Base-by-base conservation (phyloP, 768 basidiomycete species). In the Cantharellus cinnabarinus region DNA sequence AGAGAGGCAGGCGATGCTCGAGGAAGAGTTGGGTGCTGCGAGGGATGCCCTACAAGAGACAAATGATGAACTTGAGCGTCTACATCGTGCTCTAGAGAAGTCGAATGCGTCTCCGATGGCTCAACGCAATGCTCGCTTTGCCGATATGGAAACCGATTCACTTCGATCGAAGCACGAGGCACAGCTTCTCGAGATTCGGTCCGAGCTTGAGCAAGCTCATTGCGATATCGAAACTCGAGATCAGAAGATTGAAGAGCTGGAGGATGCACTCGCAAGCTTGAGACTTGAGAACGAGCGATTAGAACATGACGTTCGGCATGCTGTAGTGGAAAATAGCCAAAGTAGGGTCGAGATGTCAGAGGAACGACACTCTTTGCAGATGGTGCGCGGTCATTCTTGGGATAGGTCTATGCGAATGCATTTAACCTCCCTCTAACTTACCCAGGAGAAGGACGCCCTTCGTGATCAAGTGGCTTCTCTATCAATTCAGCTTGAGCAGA, bases 391-490 rank as follows among this genome's bases (percentile, higher is more conserved):
- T 48, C 44, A 10, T 10, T 7, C 7, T 37, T 37, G 7, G 14
- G 52, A 37, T 10, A 10, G 35, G 7, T 54, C 10, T 10, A 48
- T 20, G 3, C 38, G 4, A 42, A 44, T 39, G 42, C 4, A 1
- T 35, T n/a, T 34, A 15, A 34, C 44, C 20, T 52, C 39, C 66
- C 83, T 84, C 2, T 81, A 81, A 64, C 66, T 89, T 7, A 52
- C 10, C 7, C 35, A 61, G 57, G 60, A 42, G 37, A 50, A 44
- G 55, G 86, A 87, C 64, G 75, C 80, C 0, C 68, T 83, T 41
- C 74, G 80, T 54, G 88, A 90, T 70, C 82, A 79, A 68, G 74
- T 88, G 4, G 87, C 89, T 1, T 86, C 85, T 1, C 77, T 80
- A 2, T 75, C 81, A 67, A 89, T 90, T 62, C 86, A 89, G 35